These are phyloP conservation scores for Leccinellum rugosiceps DNA, from an alignment of 768 basidiomycete species.

Conservation along the genomic window DNA sequence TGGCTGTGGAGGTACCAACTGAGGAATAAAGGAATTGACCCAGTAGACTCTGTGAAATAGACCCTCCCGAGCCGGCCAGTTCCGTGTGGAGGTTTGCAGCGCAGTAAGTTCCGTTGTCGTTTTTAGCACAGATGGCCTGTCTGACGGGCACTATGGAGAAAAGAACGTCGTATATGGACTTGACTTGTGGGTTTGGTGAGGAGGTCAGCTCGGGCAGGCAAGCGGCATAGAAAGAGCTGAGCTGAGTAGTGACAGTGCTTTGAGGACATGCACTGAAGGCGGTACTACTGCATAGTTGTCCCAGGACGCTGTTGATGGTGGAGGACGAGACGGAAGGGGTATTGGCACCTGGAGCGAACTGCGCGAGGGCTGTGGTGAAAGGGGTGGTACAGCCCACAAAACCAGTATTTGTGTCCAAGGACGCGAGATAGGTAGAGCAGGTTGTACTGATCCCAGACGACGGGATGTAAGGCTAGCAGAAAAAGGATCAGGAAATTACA, in stretches of 20 bases:
- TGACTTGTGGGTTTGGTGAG: constrained; percentile 45
- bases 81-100: constrained; percentile 40
- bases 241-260: constrained; percentile 53
- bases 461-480: constrained; percentile 58
- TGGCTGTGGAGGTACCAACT: constrained; percentile 16
- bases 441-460: constrained; percentile 52
- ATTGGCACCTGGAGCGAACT: constrained; percentile 47
- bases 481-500: constrained; percentile 6
- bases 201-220: constrained; percentile 73
- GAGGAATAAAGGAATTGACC: constrained; percentile 25
- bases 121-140: constrained; percentile 71
- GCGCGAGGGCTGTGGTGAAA: constrained; percentile 56
- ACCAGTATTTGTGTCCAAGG: constrained; percentile 57
- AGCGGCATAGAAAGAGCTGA: constrained; percentile 65
- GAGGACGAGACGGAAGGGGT: constrained; percentile 39
- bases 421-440: constrained; percentile 58
- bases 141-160: constrained; percentile 68
- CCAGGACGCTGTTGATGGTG: constrained; percentile 50
- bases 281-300: constrained; percentile 49
- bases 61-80: constrained; percentile 5
- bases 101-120: constrained; percentile 70
- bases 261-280: constrained; percentile 52
- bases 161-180: constrained; percentile 73
- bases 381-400: constrained; percentile 61
- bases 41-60: constrained; percentile 15